These are phyloP conservation scores for Prunus mume DNA, from an alignment of 306 rosid genomes.

Conservation along the genomic window DNA sequence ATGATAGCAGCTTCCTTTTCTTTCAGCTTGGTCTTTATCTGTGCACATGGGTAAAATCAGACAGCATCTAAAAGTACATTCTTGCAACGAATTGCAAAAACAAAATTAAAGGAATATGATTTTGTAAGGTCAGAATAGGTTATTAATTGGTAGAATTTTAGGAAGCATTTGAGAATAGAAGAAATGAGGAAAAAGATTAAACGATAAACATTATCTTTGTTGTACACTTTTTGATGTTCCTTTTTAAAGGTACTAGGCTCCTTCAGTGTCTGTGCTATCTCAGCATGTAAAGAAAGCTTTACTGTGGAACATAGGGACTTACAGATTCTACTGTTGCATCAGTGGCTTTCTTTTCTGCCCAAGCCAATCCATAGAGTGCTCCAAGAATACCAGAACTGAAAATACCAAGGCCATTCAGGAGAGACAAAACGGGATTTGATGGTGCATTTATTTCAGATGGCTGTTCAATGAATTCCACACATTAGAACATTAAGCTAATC, in stretches of 20 bases:
- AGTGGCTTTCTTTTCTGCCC: conserved; percentile 52
- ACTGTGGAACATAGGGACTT: conserved; percentile 32
- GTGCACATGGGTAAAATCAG: conserved; percentile 33
- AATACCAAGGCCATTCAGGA: conserved; percentile 67
- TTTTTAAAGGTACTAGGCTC: conserved; percentile 2
- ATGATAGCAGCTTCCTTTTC: conserved; percentile 64
- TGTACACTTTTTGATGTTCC: background rate
- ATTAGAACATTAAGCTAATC: conserved; percentile 26
- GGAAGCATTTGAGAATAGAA: background rate
- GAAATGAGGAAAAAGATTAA: background rate
- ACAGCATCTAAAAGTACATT: conserved; percentile 12
- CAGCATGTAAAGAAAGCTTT: conserved; percentile 15
- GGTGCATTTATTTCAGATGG: conserved; percentile 33
- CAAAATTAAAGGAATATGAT: background rate
- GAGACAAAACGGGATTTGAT: conserved; percentile 39
- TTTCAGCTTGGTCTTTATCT: conserved; percentile 64
- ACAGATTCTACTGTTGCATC: conserved; percentile 62
- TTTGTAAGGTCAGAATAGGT: background rate
- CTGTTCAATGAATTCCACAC: conserved; percentile 40
- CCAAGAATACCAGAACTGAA: conserved; percentile 64
- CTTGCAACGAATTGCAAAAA: background rate
- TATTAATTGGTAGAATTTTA: background rate
- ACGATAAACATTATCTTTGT: background rate
- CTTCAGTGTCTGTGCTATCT: conserved; percentile 3
- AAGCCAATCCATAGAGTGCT: conserved; percentile 61